Base-by-base conservation (phyloP, 2,329 filamentous ascomycete genomes). In the Epichloe gansuensis region DNA sequence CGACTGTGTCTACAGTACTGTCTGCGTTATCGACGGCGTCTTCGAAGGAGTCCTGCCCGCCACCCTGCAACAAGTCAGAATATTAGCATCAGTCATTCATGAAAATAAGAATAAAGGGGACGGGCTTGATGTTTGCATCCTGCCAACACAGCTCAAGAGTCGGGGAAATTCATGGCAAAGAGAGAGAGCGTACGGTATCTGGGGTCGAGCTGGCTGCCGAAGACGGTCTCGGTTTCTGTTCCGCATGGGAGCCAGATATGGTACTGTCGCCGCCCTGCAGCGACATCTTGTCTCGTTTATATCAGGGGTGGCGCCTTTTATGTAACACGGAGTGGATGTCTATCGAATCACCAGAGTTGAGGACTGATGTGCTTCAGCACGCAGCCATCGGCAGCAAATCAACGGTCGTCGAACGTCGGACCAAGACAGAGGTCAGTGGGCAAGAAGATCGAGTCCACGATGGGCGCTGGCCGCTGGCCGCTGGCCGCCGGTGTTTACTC, bases 21-120 rank as follows among this genome's bases (percentile, higher is more conserved):
- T 51, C 51, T 43, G 48, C 69, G 55, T 75, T 79, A 67, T 88
- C 85, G 60, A 81, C 72, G 52, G 88, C 89, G 74, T 95, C 89
- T 71, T 95, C 88, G 63, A 94, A 95, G 15, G 79, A 60, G 42
- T 71, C 69, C 35, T 63, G 55, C 34, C 69, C 68, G 38, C 58
- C 58, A 41, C 55, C 54, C 67, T 71, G 52, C 28, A 25, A 34
- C 52, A 55, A 48, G 59, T 61, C 53, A 59, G 53, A 53, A 51
- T 17, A 31, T 47, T 6, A 48, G 37, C 46, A 39, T 13, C 8
- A 23, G 35, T 17, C 13, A 17, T 31, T 11, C 4, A 31, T 11
- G 8, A 31, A 31, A 31, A 4, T 1, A 31, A 13, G 7, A 11
- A 21, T 15, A 7, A 13, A 31, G 13, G 28, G 13, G 21, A 41